Percentiles rank a stretch among this genome's conserved stretches.
Conservation (phyloP, 2,329 filamentous ascomycete genomes). For the Sporothrix variecibatus region DNA sequence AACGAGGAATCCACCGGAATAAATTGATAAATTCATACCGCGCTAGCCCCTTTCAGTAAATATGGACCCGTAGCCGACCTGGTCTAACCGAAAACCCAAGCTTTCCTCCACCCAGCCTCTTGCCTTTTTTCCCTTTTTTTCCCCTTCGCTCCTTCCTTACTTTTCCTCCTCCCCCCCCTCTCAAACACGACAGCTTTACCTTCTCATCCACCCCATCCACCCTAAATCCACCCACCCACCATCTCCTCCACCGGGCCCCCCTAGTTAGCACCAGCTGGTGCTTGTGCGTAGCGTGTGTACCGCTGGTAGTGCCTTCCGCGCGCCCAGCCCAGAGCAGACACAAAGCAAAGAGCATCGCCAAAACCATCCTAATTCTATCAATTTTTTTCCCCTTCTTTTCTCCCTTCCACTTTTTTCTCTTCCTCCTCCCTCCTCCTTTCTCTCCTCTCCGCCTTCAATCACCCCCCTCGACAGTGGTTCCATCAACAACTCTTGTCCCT, state of each 20-base stretch:
- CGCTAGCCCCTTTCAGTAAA: constrained; percentile 16
- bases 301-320: constrained; percentile 23
- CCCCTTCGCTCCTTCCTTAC: constrained; percentile 1
- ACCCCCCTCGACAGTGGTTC: constrained; percentile 15
- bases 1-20: constrained; percentile 15
- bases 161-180: constrained; percentile 19
- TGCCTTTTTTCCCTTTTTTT: constrained; percentile 18
- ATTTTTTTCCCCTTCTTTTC: constrained; percentile 23
- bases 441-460: constrained; percentile 6
- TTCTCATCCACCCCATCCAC: constrained; percentile 21
- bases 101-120: constrained; percentile 26
- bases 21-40: constrained; percentile 20
- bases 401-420: constrained; percentile 17
- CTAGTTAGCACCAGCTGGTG: constrained; percentile 15
- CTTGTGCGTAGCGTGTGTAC: constrained; percentile 18
- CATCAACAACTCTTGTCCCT: constrained; percentile 8
- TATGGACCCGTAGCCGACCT: not conserved
- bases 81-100: constrained; percentile 26
- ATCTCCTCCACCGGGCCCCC: constrained; percentile 24
- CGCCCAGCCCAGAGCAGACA: constrained; percentile 21
- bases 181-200: constrained; percentile 30
- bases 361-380: constrained; percentile 23
- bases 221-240: constrained; percentile 13
- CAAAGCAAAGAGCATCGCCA: constrained; percentile 27
- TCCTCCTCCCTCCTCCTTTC: constrained; percentile 11